These are phyloP conservation scores for Alternaria solani DNA, from an alignment of 2,329 filamentous ascomycete species.

Conservation along the genomic window DNA sequence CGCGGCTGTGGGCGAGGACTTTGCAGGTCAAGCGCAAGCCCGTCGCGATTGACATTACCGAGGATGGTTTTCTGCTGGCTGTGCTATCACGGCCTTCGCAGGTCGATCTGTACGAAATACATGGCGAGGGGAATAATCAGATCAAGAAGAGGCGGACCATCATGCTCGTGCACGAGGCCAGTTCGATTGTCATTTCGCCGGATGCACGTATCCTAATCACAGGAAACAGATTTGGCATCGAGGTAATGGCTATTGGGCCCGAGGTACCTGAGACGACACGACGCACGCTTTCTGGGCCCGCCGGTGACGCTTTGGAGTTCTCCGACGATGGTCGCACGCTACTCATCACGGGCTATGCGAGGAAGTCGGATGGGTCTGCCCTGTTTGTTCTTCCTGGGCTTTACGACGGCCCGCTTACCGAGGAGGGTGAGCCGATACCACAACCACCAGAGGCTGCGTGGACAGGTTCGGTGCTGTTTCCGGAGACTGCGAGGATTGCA, in stretches of 20 bases:
- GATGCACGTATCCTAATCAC: constrained; percentile 83
- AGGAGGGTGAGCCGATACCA: constrained; percentile 51
- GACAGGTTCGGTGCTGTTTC: constrained; percentile 53
- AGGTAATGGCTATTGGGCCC: constrained; percentile 78
- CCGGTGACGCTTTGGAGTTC: constrained; percentile 50
- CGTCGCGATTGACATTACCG: constrained; percentile 75
- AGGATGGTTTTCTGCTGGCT: constrained; percentile 78
- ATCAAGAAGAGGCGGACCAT: constrained; percentile 77
- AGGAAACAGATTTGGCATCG: constrained; percentile 87
- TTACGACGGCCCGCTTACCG: constrained; percentile 51
- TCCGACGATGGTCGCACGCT: constrained; percentile 52
- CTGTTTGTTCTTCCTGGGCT: constrained; percentile 50
- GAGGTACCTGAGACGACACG: constrained; percentile 56
- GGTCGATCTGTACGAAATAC: constrained; percentile 83
- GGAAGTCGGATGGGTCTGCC: constrained; percentile 47
- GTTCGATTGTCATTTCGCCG: constrained; percentile 80
- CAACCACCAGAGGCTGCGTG: constrained; percentile 48
- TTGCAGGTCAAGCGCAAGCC: constrained; percentile 50
- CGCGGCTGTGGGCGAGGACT: constrained; percentile 47
- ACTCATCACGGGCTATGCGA: constrained; percentile 50
- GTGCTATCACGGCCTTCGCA: constrained; percentile 84
- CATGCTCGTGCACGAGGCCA: constrained; percentile 78
- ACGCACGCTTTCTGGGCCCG: constrained; percentile 48
- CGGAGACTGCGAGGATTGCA: constrained; percentile 49
- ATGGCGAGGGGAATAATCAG: constrained; percentile 51